Percentiles rank a stretch among this genome's conserved stretches.
Evolutionary conservation across 2,329 filamentous ascomycete species (phyloP).

Genomic region (Ophiocordyceps camponoti-rufipedis): DNA sequence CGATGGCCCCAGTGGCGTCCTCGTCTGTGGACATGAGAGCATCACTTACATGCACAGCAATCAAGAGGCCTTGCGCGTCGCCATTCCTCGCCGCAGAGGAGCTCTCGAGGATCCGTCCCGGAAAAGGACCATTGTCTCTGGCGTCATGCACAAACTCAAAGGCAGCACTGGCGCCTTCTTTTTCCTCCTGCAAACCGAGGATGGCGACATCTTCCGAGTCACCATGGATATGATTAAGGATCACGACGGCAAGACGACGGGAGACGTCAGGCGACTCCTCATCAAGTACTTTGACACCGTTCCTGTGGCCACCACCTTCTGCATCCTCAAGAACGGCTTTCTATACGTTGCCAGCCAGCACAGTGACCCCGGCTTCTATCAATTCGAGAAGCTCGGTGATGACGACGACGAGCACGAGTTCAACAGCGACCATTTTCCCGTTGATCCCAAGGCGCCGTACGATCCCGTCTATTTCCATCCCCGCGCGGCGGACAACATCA

Average conservation of each 20-base stretch:
- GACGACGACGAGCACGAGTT: conserved; percentile 85
- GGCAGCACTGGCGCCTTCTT: conserved; percentile 75
- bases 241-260: conserved; percentile 56
- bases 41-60: conserved; percentile 97
- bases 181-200: conserved; percentile 87
- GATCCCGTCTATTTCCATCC: conserved; percentile 74
- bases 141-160: conserved; percentile 95
- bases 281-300: conserved; percentile 98
- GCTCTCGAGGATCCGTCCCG: conserved; percentile 82
- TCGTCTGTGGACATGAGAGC: conserved; percentile 87
- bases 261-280: conserved; percentile 66
- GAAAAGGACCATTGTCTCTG: conserved; percentile 71
- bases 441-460: conserved; percentile 54
- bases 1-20: conserved; percentile 83
- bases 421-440: conserved; percentile 62
- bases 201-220: conserved; percentile 96
- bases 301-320: conserved; percentile 69
- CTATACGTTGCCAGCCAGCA: conserved; percentile 84
- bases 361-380: conserved; percentile 88
- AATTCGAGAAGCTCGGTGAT: conserved; percentile 92
- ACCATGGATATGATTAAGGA: conserved; percentile 84
- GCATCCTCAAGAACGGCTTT: conserved; percentile 90
- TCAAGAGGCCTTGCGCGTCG: conserved; percentile 71
- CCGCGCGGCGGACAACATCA: conserved; percentile 62
- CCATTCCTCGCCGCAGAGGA: conserved; percentile 73